Base-by-base conservation (phyloP, 768 basidiomycete species). In the Amylocystis lapponica region DNA sequence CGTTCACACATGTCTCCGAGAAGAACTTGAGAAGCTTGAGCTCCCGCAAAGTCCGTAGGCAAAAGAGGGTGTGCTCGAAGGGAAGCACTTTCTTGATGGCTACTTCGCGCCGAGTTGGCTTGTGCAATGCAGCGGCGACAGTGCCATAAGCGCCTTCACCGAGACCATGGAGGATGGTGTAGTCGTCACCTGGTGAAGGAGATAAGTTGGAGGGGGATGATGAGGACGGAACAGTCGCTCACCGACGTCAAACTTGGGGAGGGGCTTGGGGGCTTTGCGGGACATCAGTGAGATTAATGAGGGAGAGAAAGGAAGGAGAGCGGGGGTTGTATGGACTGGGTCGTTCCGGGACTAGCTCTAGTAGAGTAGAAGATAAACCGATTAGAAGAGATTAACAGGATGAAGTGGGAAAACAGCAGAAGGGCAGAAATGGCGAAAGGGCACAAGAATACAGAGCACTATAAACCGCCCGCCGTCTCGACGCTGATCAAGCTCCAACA, bases 71-170 rank as follows among this genome's bases (percentile, higher is more conserved):
- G 60, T 95, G 93, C 57, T 95, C 93, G 63, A 96, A 95, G 8
- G 92, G 93, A 31, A 87, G 79, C 56, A 96, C 85, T 67, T 90
- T 92, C 76, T 95, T 97, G 68, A 95, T 94, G 32, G 93, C 94
- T 13, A 97, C 91, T 61, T 89, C 79, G 47, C 81, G 79, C 25
- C 83, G 79, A 7, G 82, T 79, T 5, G 87, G 85, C 53, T 79
- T 78, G 66, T 96, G 92, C 27, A 86, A 67, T 26, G 93, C 94
- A 43, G 92, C 87, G 43, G 78, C 87, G 38, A 96, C 92, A 17
- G 86, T 89, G 23, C 92, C 93, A 59, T 93, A 92, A 36, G 90
- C 88, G 42, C 91, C 86, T 67, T 89, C 86, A 35, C 86, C 87
- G 44, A 91, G 80, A 43, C 76, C 70, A 58, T 85, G 76, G 57